These are phyloP conservation scores for Colletotrichum caudatum DNA, from an alignment of 2,329 filamentous ascomycete species.

Conservation along the genomic window DNA sequence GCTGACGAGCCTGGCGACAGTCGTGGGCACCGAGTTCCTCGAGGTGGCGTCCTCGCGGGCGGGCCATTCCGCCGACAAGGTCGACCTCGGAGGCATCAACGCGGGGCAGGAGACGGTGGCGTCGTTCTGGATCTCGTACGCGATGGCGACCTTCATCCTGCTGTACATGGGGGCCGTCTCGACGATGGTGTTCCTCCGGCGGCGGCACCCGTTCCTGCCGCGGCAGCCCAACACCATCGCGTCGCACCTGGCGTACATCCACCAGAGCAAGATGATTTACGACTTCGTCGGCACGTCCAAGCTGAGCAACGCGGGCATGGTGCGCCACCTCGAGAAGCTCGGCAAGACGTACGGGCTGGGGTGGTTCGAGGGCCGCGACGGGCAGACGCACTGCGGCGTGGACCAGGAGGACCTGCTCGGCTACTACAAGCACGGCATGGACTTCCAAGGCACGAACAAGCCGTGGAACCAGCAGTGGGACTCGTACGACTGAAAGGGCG, in stretches of 20 bases:
- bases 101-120: constrained; percentile 69
- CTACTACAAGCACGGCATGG: constrained; percentile 73
- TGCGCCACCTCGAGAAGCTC: constrained; percentile 66
- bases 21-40: constrained; percentile 72
- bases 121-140: constrained; percentile 76
- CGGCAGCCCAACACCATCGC: constrained; percentile 84
- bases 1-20: constrained; percentile 72
- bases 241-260: constrained; percentile 80
- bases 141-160: constrained; percentile 72
- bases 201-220: constrained; percentile 78
- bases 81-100: constrained; percentile 52
- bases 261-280: constrained; percentile 84
- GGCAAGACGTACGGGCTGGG: constrained; percentile 80
- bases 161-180: constrained; percentile 72
- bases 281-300: constrained; percentile 79
- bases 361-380: constrained; percentile 81
- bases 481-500: constrained; percentile 36
- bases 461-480: constrained; percentile 64
- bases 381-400: constrained; percentile 79
- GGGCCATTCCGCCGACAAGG: constrained; percentile 17
- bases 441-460: constrained; percentile 61
- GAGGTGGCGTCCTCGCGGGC: constrained; percentile 45
- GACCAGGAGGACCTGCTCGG: constrained; percentile 79
- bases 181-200: constrained; percentile 68
- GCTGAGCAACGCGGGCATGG: constrained; percentile 72